Percentiles rank a stretch among this genome's conserved stretches.
Conservation (phyloP, 805 yeast species). For the Kregervanrija pseudodelftensis region DNA sequence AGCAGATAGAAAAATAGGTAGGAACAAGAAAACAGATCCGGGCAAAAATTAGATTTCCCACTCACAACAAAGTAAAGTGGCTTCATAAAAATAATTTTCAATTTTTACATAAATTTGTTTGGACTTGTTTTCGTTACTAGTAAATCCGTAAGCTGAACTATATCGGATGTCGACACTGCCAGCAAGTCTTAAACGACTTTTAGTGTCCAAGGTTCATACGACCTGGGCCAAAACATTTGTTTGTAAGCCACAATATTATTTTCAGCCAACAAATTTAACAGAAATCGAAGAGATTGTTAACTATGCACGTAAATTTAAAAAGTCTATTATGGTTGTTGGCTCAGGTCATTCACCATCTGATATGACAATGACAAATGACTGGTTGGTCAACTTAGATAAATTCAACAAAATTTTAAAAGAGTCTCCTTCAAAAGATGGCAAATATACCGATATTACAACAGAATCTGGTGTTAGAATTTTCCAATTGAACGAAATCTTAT, state of each 20-base stretch:
- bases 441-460: slow-evolving; percentile 84
- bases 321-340: slow-evolving; percentile 79
- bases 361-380: slow-evolving; percentile 78
- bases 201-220: slow-evolving; percentile 40
- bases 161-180: slow-evolving; percentile 19
- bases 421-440: slow-evolving; percentile 44
- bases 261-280: slow-evolving; percentile 69
- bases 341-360: slow-evolving; percentile 95
- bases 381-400: slow-evolving; percentile 83
- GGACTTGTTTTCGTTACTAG: too few species aligned
- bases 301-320: slow-evolving; percentile 49
- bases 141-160: too few species aligned
- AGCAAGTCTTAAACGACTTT: slow-evolving; percentile 18
- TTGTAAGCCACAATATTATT: slow-evolving; percentile 68
- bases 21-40: neutral
- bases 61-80: neutral
- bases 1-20: too few species aligned
- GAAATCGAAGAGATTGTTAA: slow-evolving; percentile 63
- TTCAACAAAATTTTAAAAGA: slow-evolving; percentile 45
- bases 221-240: slow-evolving; percentile 92
- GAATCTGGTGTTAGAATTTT: slow-evolving; percentile 84
- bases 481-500: slow-evolving; percentile 64
- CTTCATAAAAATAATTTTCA: neutral
- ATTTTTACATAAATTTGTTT: neutral
- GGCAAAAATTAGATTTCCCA: neutral